Conservation (phyloP, 2,329 filamentous ascomycete genomes). For the Colletotrichum limetticola region DNA sequence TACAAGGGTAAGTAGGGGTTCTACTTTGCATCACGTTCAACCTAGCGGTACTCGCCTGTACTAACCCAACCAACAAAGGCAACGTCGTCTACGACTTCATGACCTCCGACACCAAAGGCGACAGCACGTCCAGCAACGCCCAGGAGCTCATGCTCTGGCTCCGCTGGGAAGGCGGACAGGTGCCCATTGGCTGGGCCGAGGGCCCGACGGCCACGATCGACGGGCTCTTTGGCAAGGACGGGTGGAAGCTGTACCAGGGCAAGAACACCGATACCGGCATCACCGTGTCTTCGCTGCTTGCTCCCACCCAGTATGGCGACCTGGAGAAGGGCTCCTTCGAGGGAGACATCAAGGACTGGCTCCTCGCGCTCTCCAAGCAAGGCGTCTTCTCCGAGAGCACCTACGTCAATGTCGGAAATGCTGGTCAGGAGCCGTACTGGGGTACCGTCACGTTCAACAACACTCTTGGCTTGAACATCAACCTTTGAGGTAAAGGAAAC, state of each 20-base stretch:
- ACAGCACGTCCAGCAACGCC: conserved; percentile 49
- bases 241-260: conserved; percentile 54
- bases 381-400: conserved; percentile 48
- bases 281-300: conserved; percentile 51
- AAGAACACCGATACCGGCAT: conserved; percentile 54
- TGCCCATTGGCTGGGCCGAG: conserved; percentile 53
- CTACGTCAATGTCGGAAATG: conserved; percentile 56
- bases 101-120: conserved; percentile 53
- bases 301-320: conserved; percentile 44
- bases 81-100: conserved; percentile 57
- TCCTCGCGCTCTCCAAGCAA: conserved; percentile 48
- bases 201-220: conserved; percentile 48
- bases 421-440: conserved; percentile 43
- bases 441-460: conserved; percentile 39
- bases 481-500: conserved; percentile 19
- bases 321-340: conserved; percentile 44
- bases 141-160: conserved; percentile 59
- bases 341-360: conserved; percentile 55
- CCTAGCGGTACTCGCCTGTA: too few species aligned
- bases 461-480: conserved; percentile 37
- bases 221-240: conserved; percentile 47
- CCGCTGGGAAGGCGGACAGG: conserved; percentile 54
- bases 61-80: conserved; percentile 36
- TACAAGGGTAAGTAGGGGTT: conserved; percentile 45
- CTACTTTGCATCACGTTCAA: too few species aligned